Evolutionary conservation across 257 asterid species (phyloP).

Genomic region (Salvia hispanica): DNA sequence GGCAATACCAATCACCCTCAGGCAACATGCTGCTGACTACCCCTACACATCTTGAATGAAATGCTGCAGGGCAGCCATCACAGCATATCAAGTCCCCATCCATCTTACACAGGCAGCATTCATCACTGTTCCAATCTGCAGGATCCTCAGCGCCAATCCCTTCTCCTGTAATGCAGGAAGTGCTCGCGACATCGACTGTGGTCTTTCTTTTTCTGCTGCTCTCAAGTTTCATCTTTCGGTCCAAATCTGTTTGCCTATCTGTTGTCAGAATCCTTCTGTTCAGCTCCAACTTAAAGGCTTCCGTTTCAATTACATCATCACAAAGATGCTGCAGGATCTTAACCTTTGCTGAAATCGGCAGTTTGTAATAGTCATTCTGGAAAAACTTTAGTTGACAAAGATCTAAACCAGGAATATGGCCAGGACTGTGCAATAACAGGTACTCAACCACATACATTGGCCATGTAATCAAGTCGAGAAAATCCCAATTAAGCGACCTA

Average conservation of each 20-base stretch:
- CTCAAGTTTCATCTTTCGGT: constrained; percentile 46
- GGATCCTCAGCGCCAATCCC: constrained; percentile 59
- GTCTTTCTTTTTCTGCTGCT: constrained; percentile 61
- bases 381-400: constrained; percentile 52
- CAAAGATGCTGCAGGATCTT: constrained; percentile 82
- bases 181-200: constrained; percentile 49
- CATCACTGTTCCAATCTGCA: constrained; percentile 83
- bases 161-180: constrained; percentile 66
- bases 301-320: constrained; percentile 86
- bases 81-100: constrained; percentile 96
- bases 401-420: constrained; percentile 63
- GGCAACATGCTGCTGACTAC: constrained; percentile 81
- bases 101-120: constrained; percentile 94
- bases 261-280: constrained; percentile 61
- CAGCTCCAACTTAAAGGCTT: constrained; percentile 69
- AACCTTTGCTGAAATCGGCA: constrained; percentile 67
- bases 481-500: constrained; percentile 94
- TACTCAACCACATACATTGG: constrained; percentile 87
- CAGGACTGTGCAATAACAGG: constrained; percentile 68
- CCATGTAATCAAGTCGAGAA: constrained; percentile 93
- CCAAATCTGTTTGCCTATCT: constrained; percentile 56
- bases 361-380: constrained; percentile 65
- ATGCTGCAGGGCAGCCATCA: constrained; percentile 99
- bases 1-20: constrained; percentile 98
- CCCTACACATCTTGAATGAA: constrained; percentile 92